phyloP scores from a whole-genome alignment of 192 early-diverging fungal genomes.

The Podila verticillata region DNA sequence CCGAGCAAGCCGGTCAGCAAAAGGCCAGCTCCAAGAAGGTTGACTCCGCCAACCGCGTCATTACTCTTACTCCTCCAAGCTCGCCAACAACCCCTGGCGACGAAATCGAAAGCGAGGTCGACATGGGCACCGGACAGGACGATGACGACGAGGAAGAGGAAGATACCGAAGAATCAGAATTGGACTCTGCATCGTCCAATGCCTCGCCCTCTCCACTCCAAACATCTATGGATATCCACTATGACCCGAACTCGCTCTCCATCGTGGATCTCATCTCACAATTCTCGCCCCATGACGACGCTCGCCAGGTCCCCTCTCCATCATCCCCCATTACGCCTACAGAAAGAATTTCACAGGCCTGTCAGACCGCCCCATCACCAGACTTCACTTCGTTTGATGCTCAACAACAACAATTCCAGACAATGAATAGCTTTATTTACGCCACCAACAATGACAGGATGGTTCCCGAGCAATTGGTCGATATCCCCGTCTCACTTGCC shows the following conservation, averaged over 20 bases:
- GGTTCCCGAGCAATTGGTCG: constrained; percentile 41
- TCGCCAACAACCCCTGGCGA: constrained; percentile 38
- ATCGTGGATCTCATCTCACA: constrained; percentile 46
- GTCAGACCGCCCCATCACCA: constrained; percentile 27
- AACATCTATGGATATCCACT: constrained; percentile 44
- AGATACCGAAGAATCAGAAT: constrained; percentile 37
- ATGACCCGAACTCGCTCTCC: constrained; percentile 36
- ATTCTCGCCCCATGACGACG: constrained; percentile 41
- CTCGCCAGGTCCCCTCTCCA: constrained; percentile 45
- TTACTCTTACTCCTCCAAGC: constrained; percentile 47
- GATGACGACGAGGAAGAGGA: constrained; percentile 33
- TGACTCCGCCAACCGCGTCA: constrained; percentile 14
- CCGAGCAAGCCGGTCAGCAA: constrained; percentile 28
- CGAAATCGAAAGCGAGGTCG: constrained; percentile 44
- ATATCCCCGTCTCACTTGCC: constrained; percentile 32
- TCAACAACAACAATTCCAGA: constrained; percentile 33
- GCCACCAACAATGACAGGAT: constrained; percentile 28
- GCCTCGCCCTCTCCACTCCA: constrained; percentile 41
- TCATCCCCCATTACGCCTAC: constrained; percentile 32
- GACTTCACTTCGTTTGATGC: constrained; percentile 30
- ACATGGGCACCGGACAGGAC: constrained; percentile 40
- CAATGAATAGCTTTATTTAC: constrained; percentile 50
- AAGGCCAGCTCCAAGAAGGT: constrained; percentile 11
- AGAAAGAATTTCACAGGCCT: constrained; percentile 23
- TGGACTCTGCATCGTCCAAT: constrained; percentile 44